A percentile compares a stretch with the other conserved stretches of the same genome.
These are phyloP conservation scores for Neurospora sp. DNA, from an alignment of 495 filamentous ascomycete genomes.

Conservation along the genomic window DNA sequence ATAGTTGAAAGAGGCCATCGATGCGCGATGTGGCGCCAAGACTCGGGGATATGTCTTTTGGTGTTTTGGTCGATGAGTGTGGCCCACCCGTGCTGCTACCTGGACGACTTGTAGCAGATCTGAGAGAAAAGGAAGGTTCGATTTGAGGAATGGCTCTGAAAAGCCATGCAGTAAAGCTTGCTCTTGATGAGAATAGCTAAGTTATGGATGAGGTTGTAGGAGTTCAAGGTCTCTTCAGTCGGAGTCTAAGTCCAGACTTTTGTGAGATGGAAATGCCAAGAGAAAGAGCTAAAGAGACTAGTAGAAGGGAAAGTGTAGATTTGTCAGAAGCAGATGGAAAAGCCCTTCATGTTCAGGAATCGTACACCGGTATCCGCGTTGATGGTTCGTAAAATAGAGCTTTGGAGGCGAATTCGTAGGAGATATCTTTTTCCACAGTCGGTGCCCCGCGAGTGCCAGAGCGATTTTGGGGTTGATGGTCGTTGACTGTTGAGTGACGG, in stretches of 20 bases:
- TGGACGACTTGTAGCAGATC: neutral
- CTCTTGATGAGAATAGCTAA: neutral
- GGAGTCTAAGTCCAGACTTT: neutral
- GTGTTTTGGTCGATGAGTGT: neutral
- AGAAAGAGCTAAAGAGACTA: neutral
- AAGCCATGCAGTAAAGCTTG: neutral
- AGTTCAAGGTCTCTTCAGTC: neutral
- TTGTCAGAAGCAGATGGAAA: neutral
- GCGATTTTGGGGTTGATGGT: neutral
- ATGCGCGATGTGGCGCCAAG: neutral
- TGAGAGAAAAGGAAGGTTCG: neutral
- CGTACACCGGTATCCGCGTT: neutral
- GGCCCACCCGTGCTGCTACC: neutral
- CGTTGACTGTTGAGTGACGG: neutral
- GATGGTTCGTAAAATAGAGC: neutral
- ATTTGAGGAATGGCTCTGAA: neutral
- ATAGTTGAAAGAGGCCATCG: constrained; percentile 10
- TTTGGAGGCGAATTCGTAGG: neutral
- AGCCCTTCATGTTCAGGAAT: neutral
- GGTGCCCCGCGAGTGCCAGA: neutral
- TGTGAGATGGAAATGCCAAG: neutral
- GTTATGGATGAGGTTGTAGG: neutral
- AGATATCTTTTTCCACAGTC: neutral
- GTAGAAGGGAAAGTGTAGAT: neutral
- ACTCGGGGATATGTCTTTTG: neutral